A percentile compares a stretch with the other conserved stretches of the same genome.
These are phyloP conservation scores for Thermochaetoides thermophila DNA, from an alignment of 495 filamentous ascomycete species.

Conservation along the genomic window DNA sequence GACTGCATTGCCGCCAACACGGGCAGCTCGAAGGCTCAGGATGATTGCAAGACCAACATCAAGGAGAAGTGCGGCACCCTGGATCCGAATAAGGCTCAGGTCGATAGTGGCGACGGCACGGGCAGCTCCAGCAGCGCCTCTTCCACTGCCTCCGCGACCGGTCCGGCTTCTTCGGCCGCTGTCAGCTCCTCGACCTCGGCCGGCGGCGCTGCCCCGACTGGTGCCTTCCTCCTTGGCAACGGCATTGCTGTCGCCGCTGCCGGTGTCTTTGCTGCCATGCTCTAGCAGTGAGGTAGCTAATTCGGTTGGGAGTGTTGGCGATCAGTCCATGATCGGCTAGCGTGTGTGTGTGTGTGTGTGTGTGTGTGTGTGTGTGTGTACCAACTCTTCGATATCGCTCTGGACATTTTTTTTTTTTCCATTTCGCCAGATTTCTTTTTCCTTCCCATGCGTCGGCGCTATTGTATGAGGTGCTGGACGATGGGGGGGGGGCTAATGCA, in stretches of 20 bases:
- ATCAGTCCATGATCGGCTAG: too few relatives aligned
- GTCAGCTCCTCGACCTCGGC: conserved; percentile 4
- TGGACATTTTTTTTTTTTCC: conserved; percentile 17
- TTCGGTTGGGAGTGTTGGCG: neutral
- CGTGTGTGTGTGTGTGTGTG: too few relatives aligned
- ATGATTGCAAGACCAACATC: conserved; percentile 21
- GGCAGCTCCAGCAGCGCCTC: conserved; percentile 3
- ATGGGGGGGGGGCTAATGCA: too few relatives aligned
- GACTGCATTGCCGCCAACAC: conserved; percentile 16
- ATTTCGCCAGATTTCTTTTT: too few relatives aligned
- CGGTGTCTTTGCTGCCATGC: conserved; percentile 21
- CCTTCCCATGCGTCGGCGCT: too few relatives aligned
- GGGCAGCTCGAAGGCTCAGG: conserved; percentile 13
- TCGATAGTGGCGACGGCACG: neutral
- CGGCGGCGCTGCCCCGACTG: conserved; percentile 12
- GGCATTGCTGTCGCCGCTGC: conserved; percentile 17
- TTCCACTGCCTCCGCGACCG: conserved; percentile 2
- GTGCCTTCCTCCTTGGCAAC: conserved; percentile 15
- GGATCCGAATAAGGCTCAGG: conserved; percentile 15
- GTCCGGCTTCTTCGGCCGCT: conserved; percentile 3
- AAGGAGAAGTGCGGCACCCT: conserved; percentile 19
- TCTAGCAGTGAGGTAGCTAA: conserved; percentile 6
- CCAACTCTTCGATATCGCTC: conserved; percentile 11
- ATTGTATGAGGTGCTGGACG: too few relatives aligned
- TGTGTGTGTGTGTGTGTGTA: too few relatives aligned